Evolutionary conservation across 2,329 filamentous ascomycete genomes (phyloP), one percentile per base, ranked within the genome.

Genomic region (Sclerotinia spermophila): DNA sequence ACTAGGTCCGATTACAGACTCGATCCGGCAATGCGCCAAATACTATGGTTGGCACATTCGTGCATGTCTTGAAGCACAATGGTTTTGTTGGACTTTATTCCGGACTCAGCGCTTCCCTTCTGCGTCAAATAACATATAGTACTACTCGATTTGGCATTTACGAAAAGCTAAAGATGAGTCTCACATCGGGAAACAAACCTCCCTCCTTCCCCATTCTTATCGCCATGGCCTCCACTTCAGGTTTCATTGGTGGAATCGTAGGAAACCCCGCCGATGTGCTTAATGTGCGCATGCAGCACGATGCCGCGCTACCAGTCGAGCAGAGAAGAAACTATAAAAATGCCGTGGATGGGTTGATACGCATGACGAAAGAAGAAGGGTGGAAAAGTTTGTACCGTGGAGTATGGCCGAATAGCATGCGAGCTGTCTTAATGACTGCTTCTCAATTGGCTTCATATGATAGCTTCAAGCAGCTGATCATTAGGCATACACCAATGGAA

Each of bases 221-320:
- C 74, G 92, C 87, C 74, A 92, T 98, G 81, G 93, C 95, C 68
- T 91, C 89, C 35, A 83, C 89, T 40, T 95, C 96, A 11, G 96
- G 96, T 67, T 92, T 97, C 79, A 82, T 96, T 3, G 96, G 96
- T 73, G 96, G 96, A 65, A 83, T 98, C 61, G 92, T 91, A 8
- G 96, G 96, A 74, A 99, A 98, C 82, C 94, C 94, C 3, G 95
- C 94, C 74, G 96, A 99, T 80, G 94, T 99, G 45, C 86, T 97
- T 78, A 99, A 99, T 82, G 96, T 99, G 65, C 93, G 96, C 75
- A 99, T 99, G 96, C 96, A 99, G 83, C 93, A 97, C 82, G 96
- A 90, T 78, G 90, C 92, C 3, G 89, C 93, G 0, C 87, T 97
- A 1, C 92, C 94, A 0, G 78, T 82, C 0, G 86, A 86, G 7